phyloP scores from a whole-genome alignment of 1,139 yeast species.

The Wickerhamomyces sp. region DNA sequence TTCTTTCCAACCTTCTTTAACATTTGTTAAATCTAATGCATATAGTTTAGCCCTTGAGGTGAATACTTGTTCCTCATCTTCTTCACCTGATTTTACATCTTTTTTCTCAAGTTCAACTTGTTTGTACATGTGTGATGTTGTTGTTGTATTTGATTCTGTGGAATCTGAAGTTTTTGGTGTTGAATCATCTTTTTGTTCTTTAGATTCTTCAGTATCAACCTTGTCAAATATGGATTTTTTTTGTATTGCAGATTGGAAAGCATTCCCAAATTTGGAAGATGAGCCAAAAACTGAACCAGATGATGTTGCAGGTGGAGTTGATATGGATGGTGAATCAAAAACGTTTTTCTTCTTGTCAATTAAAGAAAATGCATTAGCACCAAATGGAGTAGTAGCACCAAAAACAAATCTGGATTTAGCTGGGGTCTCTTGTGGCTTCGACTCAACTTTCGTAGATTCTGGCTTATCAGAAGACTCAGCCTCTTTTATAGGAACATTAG shows the following conservation, averaged over 20 bases:
- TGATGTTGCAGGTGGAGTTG: background rate
- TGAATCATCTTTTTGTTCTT: constrained; percentile 7
- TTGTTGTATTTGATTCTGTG: constrained; percentile 1
- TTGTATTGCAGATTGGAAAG: constrained; percentile 44
- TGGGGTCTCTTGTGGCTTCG: background rate
- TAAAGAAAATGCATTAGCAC: constrained; percentile 32
- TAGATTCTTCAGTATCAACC: constrained; percentile 12
- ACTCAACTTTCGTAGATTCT: constrained; percentile 5
- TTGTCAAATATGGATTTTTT: constrained; percentile 54
- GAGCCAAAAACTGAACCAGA: constrained; percentile 47
- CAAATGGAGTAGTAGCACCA: constrained; percentile 51
- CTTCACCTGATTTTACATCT: constrained; percentile 82
- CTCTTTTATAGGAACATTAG: constrained; percentile 4
- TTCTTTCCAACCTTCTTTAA: constrained; percentile 88
- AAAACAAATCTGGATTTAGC: constrained; percentile 41
- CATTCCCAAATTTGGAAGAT: constrained; percentile 53
- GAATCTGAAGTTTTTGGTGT: background rate
- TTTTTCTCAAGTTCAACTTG: constrained; percentile 38
- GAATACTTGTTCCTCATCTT: constrained; percentile 67
- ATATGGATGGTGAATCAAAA: constrained; percentile 28
- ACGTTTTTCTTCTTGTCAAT: constrained; percentile 30
- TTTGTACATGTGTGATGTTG: constrained; percentile 15
- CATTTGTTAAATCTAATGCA: constrained; percentile 59
- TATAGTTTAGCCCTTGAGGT: constrained; percentile 76
- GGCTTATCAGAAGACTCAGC: background rate